phyloP scores from a whole-genome alignment of 108 stramenopile species.

The Skeletonema potamos region DNA sequence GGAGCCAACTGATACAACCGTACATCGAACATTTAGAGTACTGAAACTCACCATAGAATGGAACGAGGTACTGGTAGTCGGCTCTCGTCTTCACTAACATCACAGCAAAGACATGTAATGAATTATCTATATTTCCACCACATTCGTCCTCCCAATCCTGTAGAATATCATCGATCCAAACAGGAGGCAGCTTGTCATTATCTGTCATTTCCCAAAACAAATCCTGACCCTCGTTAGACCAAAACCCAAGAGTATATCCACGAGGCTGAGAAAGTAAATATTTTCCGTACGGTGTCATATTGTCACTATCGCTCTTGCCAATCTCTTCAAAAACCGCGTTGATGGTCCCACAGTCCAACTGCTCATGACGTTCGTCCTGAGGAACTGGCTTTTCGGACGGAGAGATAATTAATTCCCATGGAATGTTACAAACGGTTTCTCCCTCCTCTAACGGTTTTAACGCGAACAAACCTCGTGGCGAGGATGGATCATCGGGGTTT shows the following conservation, averaged over 20 bases:
- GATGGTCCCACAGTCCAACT: constrained; percentile 46
- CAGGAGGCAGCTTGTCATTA: constrained; percentile 24
- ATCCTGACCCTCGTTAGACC: constrained; percentile 52
- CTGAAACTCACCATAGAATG: constrained; percentile 53
- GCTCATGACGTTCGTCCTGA: neutral
- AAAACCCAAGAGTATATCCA: constrained; percentile 32
- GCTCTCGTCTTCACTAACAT: constrained; percentile 56
- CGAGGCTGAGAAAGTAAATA: constrained; percentile 42
- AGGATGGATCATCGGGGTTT: constrained; percentile 22
- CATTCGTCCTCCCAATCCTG: constrained; percentile 35
- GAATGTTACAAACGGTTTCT: constrained; percentile 41
- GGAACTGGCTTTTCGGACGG: neutral
- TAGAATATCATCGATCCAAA: constrained; percentile 1
- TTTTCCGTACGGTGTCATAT: constrained; percentile 53
- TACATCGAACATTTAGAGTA: neutral
- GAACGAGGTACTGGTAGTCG: constrained; percentile 73
- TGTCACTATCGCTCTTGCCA: constrained; percentile 28
- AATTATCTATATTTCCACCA: constrained; percentile 28
- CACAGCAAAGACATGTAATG: constrained; percentile 36
- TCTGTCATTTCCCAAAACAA: constrained; percentile 41
- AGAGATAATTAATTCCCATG: constrained; percentile 37
- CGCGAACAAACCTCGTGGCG: constrained; percentile 52
- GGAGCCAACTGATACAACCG: too few species aligned
- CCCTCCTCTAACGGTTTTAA: constrained; percentile 40
- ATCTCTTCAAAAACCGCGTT: constrained; percentile 36